Conservation (phyloP, 352 stramenopile species). For the Globisporangium megalacanthum region DNA sequence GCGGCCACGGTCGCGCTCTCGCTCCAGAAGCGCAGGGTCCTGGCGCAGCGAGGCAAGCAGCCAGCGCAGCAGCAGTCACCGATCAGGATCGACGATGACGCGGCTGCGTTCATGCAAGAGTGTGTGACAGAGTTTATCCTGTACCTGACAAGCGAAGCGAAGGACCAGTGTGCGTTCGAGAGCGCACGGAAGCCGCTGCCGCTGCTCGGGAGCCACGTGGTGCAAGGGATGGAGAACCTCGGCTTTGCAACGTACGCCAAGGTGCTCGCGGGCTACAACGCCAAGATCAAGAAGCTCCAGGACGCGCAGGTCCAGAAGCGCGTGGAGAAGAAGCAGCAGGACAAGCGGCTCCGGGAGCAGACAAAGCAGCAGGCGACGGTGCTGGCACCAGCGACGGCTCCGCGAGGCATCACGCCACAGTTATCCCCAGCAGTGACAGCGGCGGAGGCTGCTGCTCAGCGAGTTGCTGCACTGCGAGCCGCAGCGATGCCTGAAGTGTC, state of each 20-base stretch:
- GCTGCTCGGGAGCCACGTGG: constrained; percentile 52
- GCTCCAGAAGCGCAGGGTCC: constrained; percentile 3
- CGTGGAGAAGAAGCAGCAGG: constrained; percentile 41
- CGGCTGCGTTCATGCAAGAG: constrained; percentile 76
- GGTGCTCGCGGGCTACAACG: constrained; percentile 55
- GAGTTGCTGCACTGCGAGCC: background rate
- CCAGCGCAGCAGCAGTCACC: constrained; percentile 10
- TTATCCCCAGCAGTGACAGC: background rate
- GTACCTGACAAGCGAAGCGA: constrained; percentile 75
- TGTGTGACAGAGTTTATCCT: constrained; percentile 82
- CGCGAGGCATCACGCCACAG: background rate
- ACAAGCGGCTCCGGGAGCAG: constrained; percentile 23
- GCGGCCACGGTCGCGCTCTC: background rate
- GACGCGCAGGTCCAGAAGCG: constrained; percentile 55
- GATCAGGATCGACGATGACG: constrained; percentile 77
- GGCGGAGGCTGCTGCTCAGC: background rate
- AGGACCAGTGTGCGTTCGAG: constrained; percentile 56
- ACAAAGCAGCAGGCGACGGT: constrained; percentile 19
- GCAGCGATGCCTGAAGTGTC: too few relatives aligned
- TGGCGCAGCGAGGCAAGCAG: constrained; percentile 1
- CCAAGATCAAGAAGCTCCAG: constrained; percentile 61
- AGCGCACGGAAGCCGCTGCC: constrained; percentile 54
- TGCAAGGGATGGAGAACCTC: constrained; percentile 64
- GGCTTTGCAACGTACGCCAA: constrained; percentile 63
- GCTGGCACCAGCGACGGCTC: constrained; percentile 11